Evolutionary conservation across 345 rosid species (phyloP).

Genomic region (Populus davidiana): DNA sequence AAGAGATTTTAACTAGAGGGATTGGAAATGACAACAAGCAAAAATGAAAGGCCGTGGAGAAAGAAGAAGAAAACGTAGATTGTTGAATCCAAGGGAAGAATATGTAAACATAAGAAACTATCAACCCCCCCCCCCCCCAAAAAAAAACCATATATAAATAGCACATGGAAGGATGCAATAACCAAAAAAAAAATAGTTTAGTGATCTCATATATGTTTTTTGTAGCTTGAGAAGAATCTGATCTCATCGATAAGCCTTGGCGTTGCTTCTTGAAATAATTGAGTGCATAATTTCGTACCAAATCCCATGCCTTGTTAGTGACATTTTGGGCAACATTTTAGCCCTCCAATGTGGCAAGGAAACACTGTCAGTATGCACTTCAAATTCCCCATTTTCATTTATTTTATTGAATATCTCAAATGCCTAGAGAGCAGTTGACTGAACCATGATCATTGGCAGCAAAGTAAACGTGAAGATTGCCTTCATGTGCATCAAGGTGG

Average conservation of each 20-base stretch:
- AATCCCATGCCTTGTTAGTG: constrained; percentile 78
- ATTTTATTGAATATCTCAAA: constrained; percentile 52
- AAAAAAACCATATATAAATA: no score
- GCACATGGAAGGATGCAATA: no score
- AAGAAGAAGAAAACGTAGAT: no score
- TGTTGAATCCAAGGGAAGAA: no score
- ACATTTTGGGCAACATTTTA: constrained; percentile 45
- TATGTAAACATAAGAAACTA: no score
- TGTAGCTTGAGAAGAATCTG: constrained; percentile 54
- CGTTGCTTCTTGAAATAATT: constrained; percentile 57
- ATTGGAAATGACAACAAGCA: no score
- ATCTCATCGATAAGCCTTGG: constrained; percentile 57
- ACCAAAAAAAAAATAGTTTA: no score
- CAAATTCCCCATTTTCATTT: constrained; percentile 37
- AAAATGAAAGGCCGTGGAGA: no score
- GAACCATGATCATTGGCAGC: constrained; percentile 60
- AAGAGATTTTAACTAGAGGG: no score
- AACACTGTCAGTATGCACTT: constrained; percentile 76
- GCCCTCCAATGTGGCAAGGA: constrained; percentile 63
- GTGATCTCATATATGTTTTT: constrained; percentile 48
- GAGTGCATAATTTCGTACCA: constrained; percentile 81
- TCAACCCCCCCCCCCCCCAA: no score
- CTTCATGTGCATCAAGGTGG: constrained; percentile 39
- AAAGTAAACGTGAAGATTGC: constrained; percentile 55
- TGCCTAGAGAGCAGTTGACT: constrained; percentile 50